Percentiles rank a stretch among this genome's conserved stretches.
phyloP scores from a whole-genome alignment of 179 eudicot genomes.

The Heliamphora pulchella region DNA sequence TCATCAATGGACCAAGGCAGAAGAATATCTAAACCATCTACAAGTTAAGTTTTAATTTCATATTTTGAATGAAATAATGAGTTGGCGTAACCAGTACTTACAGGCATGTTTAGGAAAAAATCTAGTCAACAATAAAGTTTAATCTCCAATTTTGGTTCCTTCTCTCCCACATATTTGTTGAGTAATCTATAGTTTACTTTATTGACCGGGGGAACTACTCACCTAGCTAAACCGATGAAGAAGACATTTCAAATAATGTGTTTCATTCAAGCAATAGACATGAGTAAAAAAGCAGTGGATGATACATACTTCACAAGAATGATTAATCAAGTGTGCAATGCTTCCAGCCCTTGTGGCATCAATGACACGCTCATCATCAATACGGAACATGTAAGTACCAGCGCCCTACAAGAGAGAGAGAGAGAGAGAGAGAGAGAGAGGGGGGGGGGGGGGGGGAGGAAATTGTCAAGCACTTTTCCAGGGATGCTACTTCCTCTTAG shows the following conservation, averaged over 20 bases:
- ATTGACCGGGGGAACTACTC: constrained; percentile 3
- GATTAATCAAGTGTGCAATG: constrained; percentile 95
- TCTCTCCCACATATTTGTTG: background rate
- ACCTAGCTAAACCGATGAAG: background rate
- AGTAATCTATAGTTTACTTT: background rate
- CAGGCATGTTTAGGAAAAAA: background rate
- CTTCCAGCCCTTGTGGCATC: constrained; percentile 99
- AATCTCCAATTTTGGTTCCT: background rate
- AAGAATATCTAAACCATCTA: background rate
- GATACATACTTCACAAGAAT: constrained; percentile 82
- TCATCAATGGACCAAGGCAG: background rate
- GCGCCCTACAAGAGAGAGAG: constrained; percentile 65
- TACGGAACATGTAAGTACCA: constrained; percentile 95
- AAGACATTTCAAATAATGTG: background rate
- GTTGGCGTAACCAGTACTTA: background rate
- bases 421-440: constrained; percentile 14
- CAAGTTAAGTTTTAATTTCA: background rate
- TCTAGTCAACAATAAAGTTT: background rate
- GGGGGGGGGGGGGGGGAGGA: background rate
- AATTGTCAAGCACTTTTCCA: background rate
- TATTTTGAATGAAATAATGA: background rate
- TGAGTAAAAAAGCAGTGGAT: constrained; percentile 9
- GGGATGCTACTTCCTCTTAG: background rate
- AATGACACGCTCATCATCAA: constrained; percentile 88
- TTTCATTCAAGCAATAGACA: background rate